These are phyloP conservation scores for Cetradonia linearis DNA, from an alignment of 495 filamentous ascomycete genomes.

Conservation along the genomic window DNA sequence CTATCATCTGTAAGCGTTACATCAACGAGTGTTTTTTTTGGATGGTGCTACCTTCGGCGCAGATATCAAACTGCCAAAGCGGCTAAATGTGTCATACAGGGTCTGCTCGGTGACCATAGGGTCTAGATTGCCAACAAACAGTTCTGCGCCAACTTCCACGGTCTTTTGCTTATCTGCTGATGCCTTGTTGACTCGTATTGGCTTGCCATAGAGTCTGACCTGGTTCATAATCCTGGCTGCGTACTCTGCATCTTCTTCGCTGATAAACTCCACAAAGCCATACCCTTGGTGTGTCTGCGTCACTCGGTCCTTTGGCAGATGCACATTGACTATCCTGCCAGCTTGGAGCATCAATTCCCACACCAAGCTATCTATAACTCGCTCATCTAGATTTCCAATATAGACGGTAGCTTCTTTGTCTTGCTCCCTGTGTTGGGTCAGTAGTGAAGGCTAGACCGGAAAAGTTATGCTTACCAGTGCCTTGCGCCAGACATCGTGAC, in stretches of 20 bases:
- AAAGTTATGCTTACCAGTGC: constrained; percentile 54
- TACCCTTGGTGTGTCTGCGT: constrained; percentile 95
- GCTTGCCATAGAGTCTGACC: constrained; percentile 84
- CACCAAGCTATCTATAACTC: constrained; percentile 78
- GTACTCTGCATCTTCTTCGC: constrained; percentile 94
- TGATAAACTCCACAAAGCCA: constrained; percentile 97
- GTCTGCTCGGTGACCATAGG: constrained; percentile 91
- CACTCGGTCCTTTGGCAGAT: constrained; percentile 94
- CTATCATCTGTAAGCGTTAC: constrained; percentile 31
- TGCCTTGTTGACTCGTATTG: constrained; percentile 93
- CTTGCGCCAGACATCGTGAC: constrained; percentile 58
- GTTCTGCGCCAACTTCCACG: constrained; percentile 89
- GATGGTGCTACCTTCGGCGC: constrained; percentile 57
- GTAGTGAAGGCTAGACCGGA: background rate
- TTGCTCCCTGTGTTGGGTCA: constrained; percentile 63
- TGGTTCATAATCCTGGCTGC: constrained; percentile 95
- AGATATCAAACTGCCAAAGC: constrained; percentile 77
- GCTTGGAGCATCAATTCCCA: constrained; percentile 98
- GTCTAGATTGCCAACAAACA: constrained; percentile 95
- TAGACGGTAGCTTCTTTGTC: constrained; percentile 98
- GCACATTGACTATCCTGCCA: constrained; percentile 92
- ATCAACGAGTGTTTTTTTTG: background rate
- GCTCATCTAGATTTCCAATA: constrained; percentile 95
- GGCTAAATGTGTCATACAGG: constrained; percentile 93
- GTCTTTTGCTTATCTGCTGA: constrained; percentile 94